These are phyloP conservation scores for barley (Hordeum vulgare) DNA, from an alignment of 176 grass and related monocot species.

Conservation along the genomic window DNA sequence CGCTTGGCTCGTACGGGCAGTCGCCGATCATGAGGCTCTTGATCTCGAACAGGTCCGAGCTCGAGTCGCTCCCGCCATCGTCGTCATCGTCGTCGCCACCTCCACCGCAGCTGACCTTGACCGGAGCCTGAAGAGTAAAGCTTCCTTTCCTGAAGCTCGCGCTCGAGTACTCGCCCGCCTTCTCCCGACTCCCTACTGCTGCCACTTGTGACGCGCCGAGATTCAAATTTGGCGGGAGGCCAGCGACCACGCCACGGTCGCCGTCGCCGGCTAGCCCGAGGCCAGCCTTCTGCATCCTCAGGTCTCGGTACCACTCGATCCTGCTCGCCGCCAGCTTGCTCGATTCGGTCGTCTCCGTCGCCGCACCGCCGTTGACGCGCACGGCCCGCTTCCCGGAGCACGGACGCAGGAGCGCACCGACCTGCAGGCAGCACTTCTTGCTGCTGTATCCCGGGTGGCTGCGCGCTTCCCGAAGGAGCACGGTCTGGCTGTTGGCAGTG, in stretches of 20 bases:
- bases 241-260: slow-evolving; percentile 9
- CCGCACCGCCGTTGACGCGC: slow-evolving; percentile 21
- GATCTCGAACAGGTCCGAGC: slow-evolving; percentile 98
- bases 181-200: slow-evolving; percentile 19
- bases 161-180: neutral
- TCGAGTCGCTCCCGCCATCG: slow-evolving; percentile 64
- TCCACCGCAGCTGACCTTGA: neutral
- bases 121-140: slow-evolving; percentile 24
- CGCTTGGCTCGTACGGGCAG: slow-evolving; percentile 67
- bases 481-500: slow-evolving; percentile 47
- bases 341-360: neutral
- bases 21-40: slow-evolving; percentile 65
- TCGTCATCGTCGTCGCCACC: neutral
- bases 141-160: slow-evolving; percentile 5
- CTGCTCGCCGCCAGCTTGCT: neutral
- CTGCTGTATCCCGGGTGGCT: neutral
- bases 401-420: slow-evolving; percentile 38
- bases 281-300: slow-evolving; percentile 40
- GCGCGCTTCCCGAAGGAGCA: slow-evolving; percentile 25
- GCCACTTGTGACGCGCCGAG: slow-evolving; percentile 29
- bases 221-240: slow-evolving; percentile 18
- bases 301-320: slow-evolving; percentile 38
- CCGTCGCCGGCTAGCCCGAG: neutral
- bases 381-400: slow-evolving; percentile 53
- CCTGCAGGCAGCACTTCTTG: slow-evolving; percentile 36